Evolutionary conservation across 805 yeast genomes (phyloP).

Genomic region (Candida xyloterini): DNA sequence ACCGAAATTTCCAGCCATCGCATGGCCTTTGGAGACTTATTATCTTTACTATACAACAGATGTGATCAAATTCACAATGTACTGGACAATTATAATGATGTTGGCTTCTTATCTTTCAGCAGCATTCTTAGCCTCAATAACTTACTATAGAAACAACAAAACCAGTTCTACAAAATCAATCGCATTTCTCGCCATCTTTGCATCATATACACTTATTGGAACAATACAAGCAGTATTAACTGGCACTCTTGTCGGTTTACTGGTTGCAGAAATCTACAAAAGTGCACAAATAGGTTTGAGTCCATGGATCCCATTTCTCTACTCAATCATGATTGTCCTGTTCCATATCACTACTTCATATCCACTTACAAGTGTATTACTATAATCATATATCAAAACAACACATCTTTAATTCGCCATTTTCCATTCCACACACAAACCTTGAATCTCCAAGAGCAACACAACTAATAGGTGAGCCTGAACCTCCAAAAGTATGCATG

Average conservation of each 20-base stretch:
- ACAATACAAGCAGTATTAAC: slow-evolving; percentile 61
- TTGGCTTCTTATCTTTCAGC: slow-evolving; percentile 60
- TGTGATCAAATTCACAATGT: slow-evolving; percentile 78
- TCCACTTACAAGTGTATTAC: slow-evolving; percentile 48
- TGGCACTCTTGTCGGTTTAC: slow-evolving; percentile 76
- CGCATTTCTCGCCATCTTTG: slow-evolving; percentile 41
- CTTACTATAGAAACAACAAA: slow-evolving; percentile 39
- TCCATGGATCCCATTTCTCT: slow-evolving; percentile 91
- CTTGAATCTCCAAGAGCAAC: slow-evolving; percentile 88
- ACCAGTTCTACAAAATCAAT: slow-evolving; percentile 10
- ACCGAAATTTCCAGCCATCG: slow-evolving; percentile 79
- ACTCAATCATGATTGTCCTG: slow-evolving; percentile 67
- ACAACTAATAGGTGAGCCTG: slow-evolving; percentile 54
- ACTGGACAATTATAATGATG: slow-evolving; percentile 75
- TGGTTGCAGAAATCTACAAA: slow-evolving; percentile 70
- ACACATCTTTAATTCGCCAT: slow-evolving; percentile 82
- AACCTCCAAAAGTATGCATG: slow-evolving; percentile 86
- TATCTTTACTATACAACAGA: slow-evolving; percentile 67
- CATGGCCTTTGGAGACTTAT: slow-evolving; percentile 62
- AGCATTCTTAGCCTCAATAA: slow-evolving; percentile 57
- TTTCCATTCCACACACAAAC: slow-evolving; percentile 86
- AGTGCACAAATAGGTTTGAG: slow-evolving; percentile 86
- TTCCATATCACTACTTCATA: slow-evolving; percentile 67
- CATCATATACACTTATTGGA: slow-evolving; percentile 51
- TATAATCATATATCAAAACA: slow-evolving; percentile 53